These are phyloP conservation scores for Perkinsus chesapeaki DNA, from an alignment of 169 alveolate genomes.

Conservation along the genomic window DNA sequence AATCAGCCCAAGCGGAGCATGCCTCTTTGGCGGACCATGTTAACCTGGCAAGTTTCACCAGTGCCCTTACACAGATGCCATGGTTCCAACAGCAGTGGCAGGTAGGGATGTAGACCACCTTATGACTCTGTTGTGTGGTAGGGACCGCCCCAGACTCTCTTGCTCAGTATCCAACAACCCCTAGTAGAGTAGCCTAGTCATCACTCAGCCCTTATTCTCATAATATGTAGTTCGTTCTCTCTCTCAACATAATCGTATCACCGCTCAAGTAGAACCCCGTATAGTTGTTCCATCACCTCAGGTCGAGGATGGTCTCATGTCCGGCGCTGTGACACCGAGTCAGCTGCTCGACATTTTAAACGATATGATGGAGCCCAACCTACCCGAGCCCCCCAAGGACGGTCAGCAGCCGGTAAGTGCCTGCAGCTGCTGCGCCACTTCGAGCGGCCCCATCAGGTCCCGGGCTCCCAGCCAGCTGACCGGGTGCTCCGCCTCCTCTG, in stretches of 20 bases:
- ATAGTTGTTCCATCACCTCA: constrained; percentile 33
- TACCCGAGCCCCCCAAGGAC: not conserved
- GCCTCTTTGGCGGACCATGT: constrained; percentile 40
- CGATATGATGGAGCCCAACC: constrained; percentile 36
- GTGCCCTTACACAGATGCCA: not conserved
- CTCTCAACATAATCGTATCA: no score
- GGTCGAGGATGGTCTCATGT: constrained; percentile 30
- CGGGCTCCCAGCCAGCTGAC: constrained; percentile 7
- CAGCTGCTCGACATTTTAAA: constrained; percentile 34
- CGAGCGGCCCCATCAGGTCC: not conserved
- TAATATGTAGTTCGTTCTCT: no score
- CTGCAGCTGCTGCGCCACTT: no score
- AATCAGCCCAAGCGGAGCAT: constrained; percentile 41
- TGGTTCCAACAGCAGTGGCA: not conserved
- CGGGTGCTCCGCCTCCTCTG: constrained; percentile 45
- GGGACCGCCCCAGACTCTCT: no score
- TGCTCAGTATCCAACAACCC: no score
- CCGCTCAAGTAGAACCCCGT: no score
- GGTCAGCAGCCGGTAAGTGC: not conserved
- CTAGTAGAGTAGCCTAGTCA: no score
- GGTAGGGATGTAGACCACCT: no score
- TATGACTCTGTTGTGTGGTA: no score
- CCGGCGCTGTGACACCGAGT: not conserved
- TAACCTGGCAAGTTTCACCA: constrained; percentile 41
- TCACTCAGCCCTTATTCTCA: no score